Evolutionary conservation across 2,329 filamentous ascomycete genomes (phyloP).

Genomic region (Pseudogymnoascus sp.): DNA sequence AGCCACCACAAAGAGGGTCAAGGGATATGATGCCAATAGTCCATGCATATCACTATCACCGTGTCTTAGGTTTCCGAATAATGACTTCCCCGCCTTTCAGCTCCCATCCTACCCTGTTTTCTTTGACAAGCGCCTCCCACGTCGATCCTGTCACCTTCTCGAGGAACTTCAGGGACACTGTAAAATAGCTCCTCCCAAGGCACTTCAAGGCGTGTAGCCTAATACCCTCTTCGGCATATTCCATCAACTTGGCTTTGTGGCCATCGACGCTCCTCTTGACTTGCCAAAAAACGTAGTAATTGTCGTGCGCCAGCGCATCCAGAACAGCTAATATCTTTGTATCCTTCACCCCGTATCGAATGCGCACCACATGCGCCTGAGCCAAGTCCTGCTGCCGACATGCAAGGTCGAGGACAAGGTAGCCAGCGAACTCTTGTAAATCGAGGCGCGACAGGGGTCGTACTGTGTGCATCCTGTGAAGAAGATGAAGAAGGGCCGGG

Average conservation of each 20-base stretch:
- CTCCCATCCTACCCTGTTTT: slow-evolving; percentile 78
- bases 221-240: slow-evolving; percentile 69
- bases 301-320: slow-evolving; percentile 63
- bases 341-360: slow-evolving; percentile 53
- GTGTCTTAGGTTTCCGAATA: slow-evolving; percentile 55
- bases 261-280: slow-evolving; percentile 67
- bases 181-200: slow-evolving; percentile 72
- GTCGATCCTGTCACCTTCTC: slow-evolving; percentile 56
- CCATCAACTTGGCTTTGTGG: slow-evolving; percentile 69
- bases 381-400: slow-evolving; percentile 71
- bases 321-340: slow-evolving; percentile 61
- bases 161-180: slow-evolving; percentile 57
- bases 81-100: slow-evolving; percentile 62
- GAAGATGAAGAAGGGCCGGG: slow-evolving; percentile 71
- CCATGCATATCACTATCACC: slow-evolving; percentile 23
- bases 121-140: slow-evolving; percentile 63
- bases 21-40: background rate
- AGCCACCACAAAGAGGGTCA: background rate
- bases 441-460: slow-evolving; percentile 64
- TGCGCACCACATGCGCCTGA: slow-evolving; percentile 61
- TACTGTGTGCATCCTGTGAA: slow-evolving; percentile 59
- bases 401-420: slow-evolving; percentile 78
- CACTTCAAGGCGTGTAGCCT: slow-evolving; percentile 75
- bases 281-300: slow-evolving; percentile 72
- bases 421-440: slow-evolving; percentile 68